phyloP scores from a whole-genome alignment of 2,329 filamentous ascomycete genomes.

The Chrysoporthe cubensis region DNA sequence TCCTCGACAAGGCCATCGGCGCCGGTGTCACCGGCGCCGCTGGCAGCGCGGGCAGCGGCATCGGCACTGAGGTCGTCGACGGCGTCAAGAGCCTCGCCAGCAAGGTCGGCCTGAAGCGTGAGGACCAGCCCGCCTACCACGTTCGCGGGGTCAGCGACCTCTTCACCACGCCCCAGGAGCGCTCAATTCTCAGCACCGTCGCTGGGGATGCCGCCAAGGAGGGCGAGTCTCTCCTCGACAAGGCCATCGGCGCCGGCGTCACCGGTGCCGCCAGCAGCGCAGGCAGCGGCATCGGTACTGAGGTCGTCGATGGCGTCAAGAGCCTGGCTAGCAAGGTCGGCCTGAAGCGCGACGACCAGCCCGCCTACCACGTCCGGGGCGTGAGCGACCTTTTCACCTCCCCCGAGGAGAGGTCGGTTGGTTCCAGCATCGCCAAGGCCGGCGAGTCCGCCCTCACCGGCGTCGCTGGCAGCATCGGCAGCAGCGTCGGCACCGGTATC shows the following conservation, averaged over 20 bases:
- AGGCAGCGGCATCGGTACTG: neutral
- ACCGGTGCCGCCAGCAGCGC: neutral
- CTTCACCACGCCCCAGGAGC: neutral
- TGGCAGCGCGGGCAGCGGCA: neutral
- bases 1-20: constrained; percentile 9
- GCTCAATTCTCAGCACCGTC: neutral
- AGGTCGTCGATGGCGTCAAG: constrained; percentile 6
- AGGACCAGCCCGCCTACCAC: constrained; percentile 4
- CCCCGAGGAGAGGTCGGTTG: neutral
- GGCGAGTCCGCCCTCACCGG: neutral
- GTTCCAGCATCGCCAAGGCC: neutral
- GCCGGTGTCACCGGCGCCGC: neutral
- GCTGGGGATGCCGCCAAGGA: constrained; percentile 3
- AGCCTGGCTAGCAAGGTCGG: constrained; percentile 7
- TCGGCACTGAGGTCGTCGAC: constrained; percentile 9
- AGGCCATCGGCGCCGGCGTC: neutral
- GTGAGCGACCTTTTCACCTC: neutral
- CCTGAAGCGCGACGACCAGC: constrained; percentile 4
- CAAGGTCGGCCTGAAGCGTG: constrained; percentile 1
- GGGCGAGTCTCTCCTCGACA: constrained; percentile 5
- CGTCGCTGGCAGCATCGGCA: neutral
- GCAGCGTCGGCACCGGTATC: neutral
- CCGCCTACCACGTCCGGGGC: constrained; percentile 3
- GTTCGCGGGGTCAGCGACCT: neutral
- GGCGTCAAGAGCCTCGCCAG: constrained; percentile 8